Base-by-base conservation (phyloP, 768 basidiomycete species). In the Podaxis sp. region DNA sequence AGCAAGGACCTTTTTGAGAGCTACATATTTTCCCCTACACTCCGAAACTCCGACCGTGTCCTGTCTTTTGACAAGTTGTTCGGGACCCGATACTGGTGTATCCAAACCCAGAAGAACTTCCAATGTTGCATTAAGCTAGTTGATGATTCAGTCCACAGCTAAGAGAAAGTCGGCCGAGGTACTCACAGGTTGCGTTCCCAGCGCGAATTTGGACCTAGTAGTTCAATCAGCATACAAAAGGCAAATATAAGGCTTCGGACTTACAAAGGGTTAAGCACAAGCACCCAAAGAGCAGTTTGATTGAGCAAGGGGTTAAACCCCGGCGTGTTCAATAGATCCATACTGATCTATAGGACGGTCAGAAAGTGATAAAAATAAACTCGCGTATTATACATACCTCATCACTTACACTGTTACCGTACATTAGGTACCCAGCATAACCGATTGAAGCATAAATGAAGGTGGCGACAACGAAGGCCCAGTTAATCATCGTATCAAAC, bases 391-490 rank as follows among this genome's bases (percentile, higher is more conserved):
- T 23, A 66, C 78, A 67, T 61, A 92, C 91, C 80, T 94, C 93
- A 61, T 91, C 91, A 66, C 85, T 86, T 52, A 95, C 92, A 35
- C 70, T 66, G 52, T 82, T 77, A 9, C 94, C 93, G 69, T 93
- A 95, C 96, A 98, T 98, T 18, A 91, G 72, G 66, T 97, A 98
- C 0, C 95, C 96, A 18, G 85, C 86, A 48, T 82, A 83, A 3
- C 90, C 93, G 28, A 94, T 87, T 10, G 88, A 62, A n/a, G 76
- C 70, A 64, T 87, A 87, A 28, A 91, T 74, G 37, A 77, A 73
- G 0, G 89, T 88, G 21, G 90, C 84, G 50, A 87, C 76, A 21
- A 91, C 89, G 70, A 95, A 98, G 36, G 95, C 91, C 71, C 84
- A 83, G 69, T 94, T 87, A 62, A 91, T 89, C 85, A 95, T 93